Base-by-base conservation (phyloP, 176 grass and related monocot species). In the Guadua angustifolia region DNA sequence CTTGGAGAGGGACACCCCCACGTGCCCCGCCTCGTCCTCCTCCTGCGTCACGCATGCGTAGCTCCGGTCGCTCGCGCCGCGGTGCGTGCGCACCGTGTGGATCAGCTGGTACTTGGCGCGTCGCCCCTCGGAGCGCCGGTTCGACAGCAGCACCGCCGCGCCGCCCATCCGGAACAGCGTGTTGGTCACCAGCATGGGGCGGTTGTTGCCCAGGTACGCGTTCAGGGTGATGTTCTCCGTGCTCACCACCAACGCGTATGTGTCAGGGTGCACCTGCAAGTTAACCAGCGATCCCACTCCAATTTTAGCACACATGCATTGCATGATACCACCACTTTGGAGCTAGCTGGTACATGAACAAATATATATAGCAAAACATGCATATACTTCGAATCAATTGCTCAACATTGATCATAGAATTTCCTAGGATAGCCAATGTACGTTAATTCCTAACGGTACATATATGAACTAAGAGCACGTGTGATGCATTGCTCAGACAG, bases 191-290 rank as follows among this genome's bases (percentile, higher is more conserved):
- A 97, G 90, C 95, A 97, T 97, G 0, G 95, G 84, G 0, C 95
- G 95, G 86, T 94, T 93, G 86, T 92, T 97, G 36, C 95, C 95
- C 84, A 97, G 83, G 90, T 97, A 97, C 1, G 86, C 92, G 62
- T 97, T 97, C 0, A 97, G 92, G 12, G 95, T 97, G 39, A 97
- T 94, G 83, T 97, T 97, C 88, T 97, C 95, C 2, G 92, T 97
- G 90, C 95, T 97, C 71, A 94, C 86, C 84, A 97, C 95, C 44
- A 97, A 56, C 43, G 92, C 95, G 71, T 89, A 94, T 51, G 83
- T 94, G 77, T 94, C 85, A 0, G 43, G 88, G 72, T 93, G 95
- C 56, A 97, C 95, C 95, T 94, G 83, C 65, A n/a, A 1, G 29
- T 29, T 29, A 29, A 29, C 29, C 29, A 29, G 29, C 29, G 1